Percentiles rank a stretch among this genome's conserved stretches.
phyloP scores from a whole-genome alignment of 176 grass and related monocot species.

The Triticum turgidum region DNA sequence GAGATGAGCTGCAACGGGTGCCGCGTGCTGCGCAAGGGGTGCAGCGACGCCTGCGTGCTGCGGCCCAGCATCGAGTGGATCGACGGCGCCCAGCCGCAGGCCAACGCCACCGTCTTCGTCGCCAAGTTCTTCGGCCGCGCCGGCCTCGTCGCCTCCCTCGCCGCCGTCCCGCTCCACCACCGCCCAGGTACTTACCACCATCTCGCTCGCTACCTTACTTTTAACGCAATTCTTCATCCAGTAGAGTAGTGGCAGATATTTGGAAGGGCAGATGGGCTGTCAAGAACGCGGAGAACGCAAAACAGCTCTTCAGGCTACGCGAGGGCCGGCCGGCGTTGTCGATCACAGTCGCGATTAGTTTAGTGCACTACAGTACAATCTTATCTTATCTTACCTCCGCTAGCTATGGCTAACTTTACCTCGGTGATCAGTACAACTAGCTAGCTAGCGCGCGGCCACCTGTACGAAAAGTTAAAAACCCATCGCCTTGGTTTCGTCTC shows the following conservation, averaged over 20 bases:
- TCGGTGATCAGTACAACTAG: background rate
- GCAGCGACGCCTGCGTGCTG: slow-evolving; percentile 81
- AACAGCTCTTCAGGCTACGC: background rate
- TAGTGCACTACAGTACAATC: background rate
- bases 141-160: slow-evolving; percentile 72
- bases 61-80: slow-evolving; percentile 82
- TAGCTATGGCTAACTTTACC: background rate
- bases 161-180: slow-evolving; percentile 51
- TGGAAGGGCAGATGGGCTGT: background rate
- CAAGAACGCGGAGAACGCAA: background rate
- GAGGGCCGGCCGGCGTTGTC: background rate
- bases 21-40: slow-evolving; percentile 79
- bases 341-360: background rate
- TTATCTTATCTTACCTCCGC: slow-evolving; percentile 8
- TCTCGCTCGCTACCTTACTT: too few species aligned
- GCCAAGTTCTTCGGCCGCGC: slow-evolving; percentile 96
- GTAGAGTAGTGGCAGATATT: too few species aligned
- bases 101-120: slow-evolving; percentile 89
- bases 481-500: slow-evolving; percentile 5
- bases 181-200: slow-evolving; percentile 40
- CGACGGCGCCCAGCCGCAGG: slow-evolving; percentile 60
- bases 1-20: slow-evolving; percentile 91
- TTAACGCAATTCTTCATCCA: background rate
- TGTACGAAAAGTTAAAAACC: background rate
- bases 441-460: background rate